A percentile compares a stretch with the other conserved stretches of the same genome.
Conservation (phyloP, 2,329 filamentous ascomycete genomes). For the Gremmenia infestans region DNA sequence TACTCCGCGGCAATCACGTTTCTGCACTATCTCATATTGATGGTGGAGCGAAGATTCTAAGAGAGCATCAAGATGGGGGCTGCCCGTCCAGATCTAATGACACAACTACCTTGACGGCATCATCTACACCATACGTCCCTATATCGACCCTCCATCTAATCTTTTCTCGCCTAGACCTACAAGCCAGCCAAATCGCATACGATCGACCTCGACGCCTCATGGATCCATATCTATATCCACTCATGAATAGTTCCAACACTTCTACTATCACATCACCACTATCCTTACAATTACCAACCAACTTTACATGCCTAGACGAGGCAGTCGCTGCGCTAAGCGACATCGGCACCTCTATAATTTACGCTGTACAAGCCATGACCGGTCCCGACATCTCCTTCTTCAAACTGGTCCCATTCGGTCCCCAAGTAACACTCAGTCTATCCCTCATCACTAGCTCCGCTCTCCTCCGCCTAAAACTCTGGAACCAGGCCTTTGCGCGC, state of each 20-base stretch:
- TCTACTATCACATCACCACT: neutral
- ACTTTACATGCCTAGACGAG: constrained; percentile 1
- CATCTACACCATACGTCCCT: constrained; percentile 6
- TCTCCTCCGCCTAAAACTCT: neutral
- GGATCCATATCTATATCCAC: neutral
- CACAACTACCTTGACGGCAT: neutral
- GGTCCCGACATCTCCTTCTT: neutral
- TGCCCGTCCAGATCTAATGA: neutral
- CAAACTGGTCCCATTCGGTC: neutral
- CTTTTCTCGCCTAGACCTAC: constrained; percentile 13
- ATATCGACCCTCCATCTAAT: constrained; percentile 9
- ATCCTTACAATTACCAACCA: neutral
- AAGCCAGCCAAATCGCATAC: constrained; percentile 6
- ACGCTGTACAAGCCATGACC: neutral
- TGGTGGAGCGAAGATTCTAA: constrained; percentile 13
- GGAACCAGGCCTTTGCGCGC: neutral
- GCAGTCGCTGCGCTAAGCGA: constrained; percentile 5
- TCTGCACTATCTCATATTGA: constrained; percentile 17
- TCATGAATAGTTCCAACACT: neutral
- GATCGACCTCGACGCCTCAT: neutral
- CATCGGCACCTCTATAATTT: neutral
- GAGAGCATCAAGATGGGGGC: constrained; percentile 6
- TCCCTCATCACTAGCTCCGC: neutral
- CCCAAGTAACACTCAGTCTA: neutral
- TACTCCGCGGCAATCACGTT: constrained; percentile 12